Percentiles rank a stretch among this genome's conserved stretches.
Evolutionary conservation across 1,284 basidiomycete species (phyloP).

Genomic region (Boletus mariae): DNA sequence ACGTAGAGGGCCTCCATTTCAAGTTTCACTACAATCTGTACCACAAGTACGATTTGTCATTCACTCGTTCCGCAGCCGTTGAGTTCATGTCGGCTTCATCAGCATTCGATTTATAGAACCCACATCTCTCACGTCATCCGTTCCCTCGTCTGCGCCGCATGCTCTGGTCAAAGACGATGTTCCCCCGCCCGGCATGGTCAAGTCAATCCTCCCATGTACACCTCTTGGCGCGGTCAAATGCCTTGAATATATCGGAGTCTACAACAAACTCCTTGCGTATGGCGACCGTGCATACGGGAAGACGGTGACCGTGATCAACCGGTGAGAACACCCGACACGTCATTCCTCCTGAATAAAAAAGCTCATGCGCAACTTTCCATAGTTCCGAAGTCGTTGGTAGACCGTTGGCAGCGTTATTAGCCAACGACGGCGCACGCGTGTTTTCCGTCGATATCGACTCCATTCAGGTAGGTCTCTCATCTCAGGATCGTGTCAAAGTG

Average conservation of each 20-base stretch:
- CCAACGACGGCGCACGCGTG: constrained; percentile 94
- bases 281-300: constrained; percentile 94
- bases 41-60: constrained; percentile 71
- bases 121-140: constrained; percentile 52
- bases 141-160: constrained; percentile 36
- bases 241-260: constrained; percentile 87
- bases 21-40: constrained; percentile 97
- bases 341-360: background rate
- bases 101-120: constrained; percentile 80
- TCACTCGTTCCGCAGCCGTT: background rate
- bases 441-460: constrained; percentile 94
- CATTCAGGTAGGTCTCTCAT: constrained; percentile 56
- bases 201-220: constrained; percentile 95
- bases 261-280: constrained; percentile 88
- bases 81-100: background rate
- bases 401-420: constrained; percentile 88
- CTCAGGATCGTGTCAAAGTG: background rate
- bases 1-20: constrained; percentile 95
- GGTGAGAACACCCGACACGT: constrained; percentile 43
- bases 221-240: constrained; percentile 96
- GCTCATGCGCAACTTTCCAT: constrained; percentile 7
- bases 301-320: constrained; percentile 92
- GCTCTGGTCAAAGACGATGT: constrained; percentile 48
- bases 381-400: constrained; percentile 96
- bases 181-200: constrained; percentile 79